A percentile compares a stretch with the other conserved stretches of the same genome.
phyloP scores from a whole-genome alignment of 2,329 filamentous ascomycete species.

The Tympanopsis confertula region DNA sequence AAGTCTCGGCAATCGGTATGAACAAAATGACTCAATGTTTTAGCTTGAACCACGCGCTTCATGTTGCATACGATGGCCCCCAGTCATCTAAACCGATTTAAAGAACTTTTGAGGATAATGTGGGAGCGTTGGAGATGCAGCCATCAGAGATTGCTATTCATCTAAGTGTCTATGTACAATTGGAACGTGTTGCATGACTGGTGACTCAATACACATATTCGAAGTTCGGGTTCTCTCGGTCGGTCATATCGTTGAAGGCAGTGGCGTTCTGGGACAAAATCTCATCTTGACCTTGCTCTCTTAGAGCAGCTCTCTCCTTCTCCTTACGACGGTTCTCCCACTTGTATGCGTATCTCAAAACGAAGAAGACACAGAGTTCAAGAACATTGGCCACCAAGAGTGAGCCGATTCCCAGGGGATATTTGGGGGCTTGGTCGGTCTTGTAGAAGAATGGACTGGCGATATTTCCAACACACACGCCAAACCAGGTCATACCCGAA shows the following conservation, averaged over 20 bases:
- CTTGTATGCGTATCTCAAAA: background rate
- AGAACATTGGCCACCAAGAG: background rate
- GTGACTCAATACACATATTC: background rate
- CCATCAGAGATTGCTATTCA: too few relatives aligned
- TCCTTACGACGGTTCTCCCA: too few relatives aligned
- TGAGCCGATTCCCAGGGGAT: background rate
- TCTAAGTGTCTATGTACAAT: too few relatives aligned
- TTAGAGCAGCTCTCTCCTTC: too few relatives aligned
- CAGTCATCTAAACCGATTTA: too few relatives aligned
- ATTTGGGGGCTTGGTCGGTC: background rate
- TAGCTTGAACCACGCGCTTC: too few relatives aligned
- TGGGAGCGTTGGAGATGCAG: too few relatives aligned
- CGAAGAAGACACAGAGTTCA: background rate
- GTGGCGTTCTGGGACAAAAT: background rate
- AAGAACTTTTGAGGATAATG: too few relatives aligned
- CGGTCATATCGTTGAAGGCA: conserved; percentile 2
- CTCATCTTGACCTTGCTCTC: background rate
- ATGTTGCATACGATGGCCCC: too few relatives aligned
- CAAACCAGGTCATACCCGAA: background rate
- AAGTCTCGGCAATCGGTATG: too few relatives aligned
- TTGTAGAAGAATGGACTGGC: conserved; percentile 1
- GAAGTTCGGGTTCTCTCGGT: conserved; percentile 1
- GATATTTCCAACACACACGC: background rate
- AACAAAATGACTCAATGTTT: too few relatives aligned
- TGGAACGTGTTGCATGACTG: too few relatives aligned